Conservation (phyloP, 331 rosid species). For the Erythrophleum ivorense region DNA sequence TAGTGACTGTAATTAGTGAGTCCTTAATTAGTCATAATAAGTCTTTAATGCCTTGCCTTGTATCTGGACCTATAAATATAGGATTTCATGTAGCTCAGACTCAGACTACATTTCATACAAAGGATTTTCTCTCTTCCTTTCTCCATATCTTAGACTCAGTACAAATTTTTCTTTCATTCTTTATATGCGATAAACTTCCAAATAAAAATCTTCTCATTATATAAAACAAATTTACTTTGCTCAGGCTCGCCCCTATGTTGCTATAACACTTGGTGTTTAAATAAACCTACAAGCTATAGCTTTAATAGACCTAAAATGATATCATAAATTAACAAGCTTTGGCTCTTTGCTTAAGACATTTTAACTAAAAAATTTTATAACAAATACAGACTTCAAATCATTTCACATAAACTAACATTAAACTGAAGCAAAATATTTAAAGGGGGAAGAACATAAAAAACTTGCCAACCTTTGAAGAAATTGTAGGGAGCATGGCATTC, state of each 20-base stretch:
- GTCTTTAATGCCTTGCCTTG: neutral
- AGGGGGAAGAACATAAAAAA: constrained; percentile 27
- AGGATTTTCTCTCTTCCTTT: neutral
- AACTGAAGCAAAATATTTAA: constrained; percentile 15
- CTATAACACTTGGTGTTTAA: neutral
- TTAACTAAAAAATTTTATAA: neutral
- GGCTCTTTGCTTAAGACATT: neutral
- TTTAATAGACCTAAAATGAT: neutral
- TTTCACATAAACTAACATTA: neutral
- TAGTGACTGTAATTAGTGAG: too few relatives aligned
- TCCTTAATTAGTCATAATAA: neutral
- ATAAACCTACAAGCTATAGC: neutral
- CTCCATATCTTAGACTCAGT: neutral
- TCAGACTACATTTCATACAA: neutral
- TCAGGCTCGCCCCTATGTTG: neutral
- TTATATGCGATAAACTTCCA: constrained; percentile 1
- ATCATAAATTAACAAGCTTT: neutral
- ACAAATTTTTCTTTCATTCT: neutral
- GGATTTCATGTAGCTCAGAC: neutral
- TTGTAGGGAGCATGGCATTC: constrained; percentile 97
- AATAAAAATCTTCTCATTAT: neutral
- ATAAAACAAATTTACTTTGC: neutral
- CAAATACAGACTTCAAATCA: constrained; percentile 21
- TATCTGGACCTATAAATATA: neutral
- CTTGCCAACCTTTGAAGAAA: constrained; percentile 82